Evolutionary conservation across 108 stramenopile species (phyloP), one percentile per base, ranked within the genome.

Genomic region (Nitzschia sp.): DNA sequence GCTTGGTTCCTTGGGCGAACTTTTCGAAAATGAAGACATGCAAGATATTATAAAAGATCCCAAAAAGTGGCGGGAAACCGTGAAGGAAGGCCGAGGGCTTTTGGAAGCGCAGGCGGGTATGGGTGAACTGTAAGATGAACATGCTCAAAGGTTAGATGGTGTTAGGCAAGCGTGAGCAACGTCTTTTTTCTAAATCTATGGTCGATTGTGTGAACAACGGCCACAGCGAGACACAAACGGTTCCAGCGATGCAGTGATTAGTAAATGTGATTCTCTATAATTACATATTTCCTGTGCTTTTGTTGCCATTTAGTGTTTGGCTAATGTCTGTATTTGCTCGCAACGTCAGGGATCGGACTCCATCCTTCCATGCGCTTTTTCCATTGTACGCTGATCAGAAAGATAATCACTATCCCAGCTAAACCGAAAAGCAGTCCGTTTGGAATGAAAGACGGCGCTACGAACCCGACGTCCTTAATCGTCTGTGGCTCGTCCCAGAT

Each of bases 391-490:
- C 63, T 46, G 3, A 64, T 33, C 19, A 84, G 27, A 8, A 79
- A 55, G 3, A 25, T 32, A 11, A 81, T 29, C 2, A 51, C 32
- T n/a, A 79, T 32, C 0, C 62, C n/a, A 24, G 45, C 17, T 26
- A 82, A 68, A 29, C 71, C 66, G 21, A 71, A 35, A 19, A 75
- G 23, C 34, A 85, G 57, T 3, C 66, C 64, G 15, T 33, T 63
- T 19, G 78, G 74, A 8, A 60, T 36, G 9, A 82, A 45, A 17
- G 13, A 31, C 1, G 87, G 87, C 15, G 75, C 72, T 1, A 59
- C 68, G 64, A 92, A 92, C 6, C 91, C 94, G 45, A 96, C 64
- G 74, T 96, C 95, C 3, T 64, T 36, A 36, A 83, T 74, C n/a
- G 74, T 82, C 34, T 90, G 87, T 1, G 81, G 80, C 23, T 75